phyloP scores from a whole-genome alignment of 192 early-diverging fungal species.

The Diversispora epigaea region DNA sequence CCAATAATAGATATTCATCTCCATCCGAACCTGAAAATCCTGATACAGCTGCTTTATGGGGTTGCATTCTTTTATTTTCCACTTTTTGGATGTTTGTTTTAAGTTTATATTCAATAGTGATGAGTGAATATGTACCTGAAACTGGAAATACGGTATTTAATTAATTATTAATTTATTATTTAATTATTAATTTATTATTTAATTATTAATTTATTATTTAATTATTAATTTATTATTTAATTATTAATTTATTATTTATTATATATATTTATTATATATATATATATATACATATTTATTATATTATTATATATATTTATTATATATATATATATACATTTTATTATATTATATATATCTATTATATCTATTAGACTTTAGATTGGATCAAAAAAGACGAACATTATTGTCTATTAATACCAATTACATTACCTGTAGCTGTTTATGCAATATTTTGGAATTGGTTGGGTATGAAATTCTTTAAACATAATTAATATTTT shows the following conservation, averaged over 20 bases:
- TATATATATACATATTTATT: neutral
- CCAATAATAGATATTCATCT: constrained; percentile 48
- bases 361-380: constrained; percentile 43
- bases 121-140: constrained; percentile 67
- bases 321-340: neutral
- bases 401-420: constrained; percentile 83
- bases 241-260: neutral
- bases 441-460: constrained; percentile 82
- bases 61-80: constrained; percentile 57
- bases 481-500: constrained; percentile 73
- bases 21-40: constrained; percentile 65
- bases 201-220: too few relatives aligned
- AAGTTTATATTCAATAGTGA: constrained; percentile 64
- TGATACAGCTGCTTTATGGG: constrained; percentile 70
- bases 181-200: too few relatives aligned
- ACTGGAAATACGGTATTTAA: constrained; percentile 58
- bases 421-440: constrained; percentile 73
- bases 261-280: neutral
- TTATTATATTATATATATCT: neutral
- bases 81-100: constrained; percentile 62
- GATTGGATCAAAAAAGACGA: constrained; percentile 73
- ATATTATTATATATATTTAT: neutral
- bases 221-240: too few relatives aligned
- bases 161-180: neutral
- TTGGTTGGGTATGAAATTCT: constrained; percentile 96